These are phyloP conservation scores for Cardamine occulta DNA, from an alignment of 345 rosid species.

Conservation along the genomic window DNA sequence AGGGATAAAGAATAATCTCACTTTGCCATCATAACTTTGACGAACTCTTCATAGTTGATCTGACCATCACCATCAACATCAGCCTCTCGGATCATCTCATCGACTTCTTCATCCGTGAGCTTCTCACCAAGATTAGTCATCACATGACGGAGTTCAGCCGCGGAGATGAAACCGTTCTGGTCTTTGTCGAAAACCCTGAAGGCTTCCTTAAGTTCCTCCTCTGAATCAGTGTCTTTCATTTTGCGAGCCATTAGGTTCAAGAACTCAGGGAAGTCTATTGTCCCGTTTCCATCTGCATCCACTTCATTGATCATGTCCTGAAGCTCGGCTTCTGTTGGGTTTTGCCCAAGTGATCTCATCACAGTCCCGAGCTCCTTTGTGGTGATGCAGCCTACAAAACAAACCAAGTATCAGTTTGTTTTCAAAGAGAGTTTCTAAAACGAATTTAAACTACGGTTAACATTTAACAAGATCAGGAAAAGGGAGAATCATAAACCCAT, in stretches of 20 bases:
- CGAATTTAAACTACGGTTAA: not conserved
- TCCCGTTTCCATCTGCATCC: conserved; percentile 45
- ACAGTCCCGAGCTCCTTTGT: conserved; percentile 49
- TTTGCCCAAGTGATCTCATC: conserved; percentile 48
- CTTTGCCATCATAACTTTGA: conserved; percentile 68
- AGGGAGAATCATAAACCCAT: no score
- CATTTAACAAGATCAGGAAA: not conserved
- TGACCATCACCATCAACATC: conserved; percentile 65
- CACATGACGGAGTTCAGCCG: conserved; percentile 57
- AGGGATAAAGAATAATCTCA: conserved; percentile 44
- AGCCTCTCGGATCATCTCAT: conserved; percentile 60
- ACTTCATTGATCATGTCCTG: conserved; percentile 45
- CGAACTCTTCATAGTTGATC: conserved; percentile 61
- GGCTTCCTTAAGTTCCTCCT: conserved; percentile 60
- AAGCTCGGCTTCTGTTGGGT: conserved; percentile 44
- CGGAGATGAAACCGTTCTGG: conserved; percentile 60
- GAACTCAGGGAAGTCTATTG: conserved; percentile 56
- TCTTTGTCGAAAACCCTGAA: conserved; percentile 62
- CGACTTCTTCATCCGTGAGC: conserved; percentile 57
- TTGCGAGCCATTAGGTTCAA: conserved; percentile 58
- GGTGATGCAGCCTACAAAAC: conserved; percentile 42
- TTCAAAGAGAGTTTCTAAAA: no score
- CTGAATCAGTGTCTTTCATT: conserved; percentile 62
- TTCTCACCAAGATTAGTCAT: conserved; percentile 64
- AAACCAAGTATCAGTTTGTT: not conserved